A percentile compares a stretch with the other conserved stretches of the same genome.
phyloP scores from a whole-genome alignment of 176 grass and related monocot species.

The Phyllostachys edulis region DNA sequence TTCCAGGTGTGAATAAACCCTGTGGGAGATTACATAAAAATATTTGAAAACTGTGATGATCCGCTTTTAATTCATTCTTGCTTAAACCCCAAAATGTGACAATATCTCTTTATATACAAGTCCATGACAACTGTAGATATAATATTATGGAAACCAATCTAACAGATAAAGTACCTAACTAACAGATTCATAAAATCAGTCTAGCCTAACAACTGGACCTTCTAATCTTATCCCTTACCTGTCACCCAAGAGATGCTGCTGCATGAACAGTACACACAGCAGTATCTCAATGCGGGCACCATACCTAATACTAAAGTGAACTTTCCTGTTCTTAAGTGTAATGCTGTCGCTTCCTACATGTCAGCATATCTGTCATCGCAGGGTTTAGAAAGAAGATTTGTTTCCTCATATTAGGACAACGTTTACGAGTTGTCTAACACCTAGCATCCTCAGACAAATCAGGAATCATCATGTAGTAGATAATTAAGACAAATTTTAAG shows the following conservation, averaged over 20 bases:
- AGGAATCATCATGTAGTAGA: neutral
- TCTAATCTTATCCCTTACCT: neutral
- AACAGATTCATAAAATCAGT: neutral
- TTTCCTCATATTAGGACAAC: constrained; percentile 1
- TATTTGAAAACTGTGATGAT: neutral
- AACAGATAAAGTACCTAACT: neutral
- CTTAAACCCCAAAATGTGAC: neutral
- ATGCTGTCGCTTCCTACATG: neutral
- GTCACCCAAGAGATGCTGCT: neutral
- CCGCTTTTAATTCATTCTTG: neutral
- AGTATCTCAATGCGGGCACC: neutral
- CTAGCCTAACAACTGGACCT: neutral
- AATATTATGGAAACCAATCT: neutral
- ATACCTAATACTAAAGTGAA: neutral
- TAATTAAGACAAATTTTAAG: neutral
- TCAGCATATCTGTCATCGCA: neutral
- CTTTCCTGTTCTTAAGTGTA: neutral
- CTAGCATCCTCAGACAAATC: neutral
- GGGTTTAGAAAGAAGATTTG: neutral
- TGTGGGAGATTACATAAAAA: neutral
- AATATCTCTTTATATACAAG: too few relatives aligned
- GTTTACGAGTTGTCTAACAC: neutral
- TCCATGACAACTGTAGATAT: neutral
- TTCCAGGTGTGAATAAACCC: neutral
- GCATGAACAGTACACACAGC: neutral